Base-by-base conservation (phyloP, 768 basidiomycete genomes). In the Lentinula raphanica region DNA sequence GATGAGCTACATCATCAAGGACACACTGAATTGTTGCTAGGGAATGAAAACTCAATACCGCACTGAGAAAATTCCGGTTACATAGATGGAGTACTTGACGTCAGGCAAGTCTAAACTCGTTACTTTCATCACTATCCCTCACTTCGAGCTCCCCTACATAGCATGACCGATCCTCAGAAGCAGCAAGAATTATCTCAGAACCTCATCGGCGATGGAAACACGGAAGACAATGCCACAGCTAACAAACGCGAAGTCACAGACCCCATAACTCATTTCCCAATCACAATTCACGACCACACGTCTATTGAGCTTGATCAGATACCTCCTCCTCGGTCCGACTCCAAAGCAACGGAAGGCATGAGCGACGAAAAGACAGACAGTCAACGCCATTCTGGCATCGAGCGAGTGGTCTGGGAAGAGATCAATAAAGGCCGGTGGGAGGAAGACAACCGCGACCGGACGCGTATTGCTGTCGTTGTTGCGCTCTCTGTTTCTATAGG, bases 391-490 rank as follows among this genome's bases (percentile, higher is more conserved):
- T 44, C 57, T 3, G 64, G 61, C 7, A 68, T 77, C 57, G 71
- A 69, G 23, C 59, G 63, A 5, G 56, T 72, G 2, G 49, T 78
- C 3, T 57, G 64, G 27, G 67, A 72, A 15, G 65, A 70, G 42
- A 65, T 69, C 40, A 59, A 66, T 38, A 60, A 67, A 38, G 68
- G 65, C 29, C 70, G 73, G 68, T 74, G 74, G 74, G 64, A 65
- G 19, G 66, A 74, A 48, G 69, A 68, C 2, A 63, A 63, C 17
- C 70, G 70, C 12, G 67, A 73, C 27, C 40, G 60, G 53, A 54
- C 39, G 28, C 50, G 49, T 44, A 54, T 53, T 5, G 58, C 60
- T n/a, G 11, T 58, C 6, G 31, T 54, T 35, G 50, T 31, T 13
- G 60, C 51, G 32, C n/a, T 55, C 15, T 58, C 60, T 55, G 53